Evolutionary conservation across 805 yeast species (phyloP).

Genomic region (Scheffersomyces ergatensis): DNA sequence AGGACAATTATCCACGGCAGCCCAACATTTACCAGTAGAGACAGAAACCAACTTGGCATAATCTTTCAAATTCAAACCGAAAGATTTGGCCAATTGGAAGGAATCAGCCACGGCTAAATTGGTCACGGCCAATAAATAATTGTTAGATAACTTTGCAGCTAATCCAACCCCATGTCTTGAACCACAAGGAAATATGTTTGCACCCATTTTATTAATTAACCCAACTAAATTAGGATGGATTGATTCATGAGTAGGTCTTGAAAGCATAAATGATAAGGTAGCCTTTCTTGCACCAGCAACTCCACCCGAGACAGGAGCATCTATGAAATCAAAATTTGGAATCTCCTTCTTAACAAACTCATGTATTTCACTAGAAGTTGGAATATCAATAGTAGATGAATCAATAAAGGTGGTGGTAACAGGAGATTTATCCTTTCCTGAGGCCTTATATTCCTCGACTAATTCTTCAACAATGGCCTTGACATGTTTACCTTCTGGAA

Average conservation of each 20-base stretch:
- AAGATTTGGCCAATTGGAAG: slow-evolving; percentile 49
- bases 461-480: slow-evolving; percentile 37
- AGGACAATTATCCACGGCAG: slow-evolving; percentile 53
- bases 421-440: slow-evolving; percentile 7
- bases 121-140: slow-evolving; percentile 51
- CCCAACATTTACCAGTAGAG: slow-evolving; percentile 55
- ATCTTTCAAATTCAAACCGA: slow-evolving; percentile 44
- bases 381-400: slow-evolving; percentile 51
- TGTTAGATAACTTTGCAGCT: slow-evolving; percentile 54
- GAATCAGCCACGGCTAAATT: slow-evolving; percentile 56
- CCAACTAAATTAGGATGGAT: slow-evolving; percentile 28
- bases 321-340: slow-evolving; percentile 44
- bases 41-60: slow-evolving; percentile 50
- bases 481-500: slow-evolving; percentile 54
- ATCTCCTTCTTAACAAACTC: slow-evolving; percentile 27
- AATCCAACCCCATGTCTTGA: slow-evolving; percentile 47
- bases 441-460: slow-evolving; percentile 24
- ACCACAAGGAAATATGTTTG: slow-evolving; percentile 49
- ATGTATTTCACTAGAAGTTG: slow-evolving; percentile 43
- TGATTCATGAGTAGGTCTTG: slow-evolving; percentile 26
- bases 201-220: slow-evolving; percentile 44
- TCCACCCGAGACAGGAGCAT: slow-evolving; percentile 58
- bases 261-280: slow-evolving; percentile 52
- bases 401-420: slow-evolving; percentile 43
- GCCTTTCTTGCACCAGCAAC: slow-evolving; percentile 53